These are phyloP conservation scores for Quercus alba DNA, from an alignment of 306 rosid species.

Conservation along the genomic window DNA sequence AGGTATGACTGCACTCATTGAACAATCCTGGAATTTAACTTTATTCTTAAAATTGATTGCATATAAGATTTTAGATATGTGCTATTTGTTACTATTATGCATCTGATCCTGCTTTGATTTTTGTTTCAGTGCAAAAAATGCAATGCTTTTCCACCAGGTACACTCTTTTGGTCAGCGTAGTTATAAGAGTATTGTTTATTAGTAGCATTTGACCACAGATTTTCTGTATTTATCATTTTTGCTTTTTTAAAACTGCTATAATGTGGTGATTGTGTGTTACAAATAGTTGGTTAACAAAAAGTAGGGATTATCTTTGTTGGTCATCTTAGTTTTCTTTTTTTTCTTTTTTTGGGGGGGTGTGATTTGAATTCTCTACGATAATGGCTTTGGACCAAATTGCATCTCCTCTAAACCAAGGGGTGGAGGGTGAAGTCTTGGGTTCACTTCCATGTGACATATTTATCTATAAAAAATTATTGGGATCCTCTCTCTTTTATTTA, in stretches of 20 bases:
- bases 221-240: background rate
- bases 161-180: background rate
- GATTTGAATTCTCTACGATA: no score
- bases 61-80: background rate
- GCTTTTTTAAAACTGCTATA: background rate
- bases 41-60: conserved; percentile 13
- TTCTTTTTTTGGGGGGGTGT: no score
- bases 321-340: background rate
- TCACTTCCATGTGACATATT: no score
- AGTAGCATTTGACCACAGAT: background rate
- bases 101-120: conserved; percentile 35
- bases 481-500: no score
- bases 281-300: background rate
- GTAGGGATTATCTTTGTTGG: background rate
- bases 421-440: background rate
- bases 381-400: background rate
- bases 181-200: background rate
- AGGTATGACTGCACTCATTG: conserved; percentile 43
- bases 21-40: background rate
- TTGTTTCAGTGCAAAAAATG: conserved; percentile 90
- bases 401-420: background rate
- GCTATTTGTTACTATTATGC: conserved; percentile 7
- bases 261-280: background rate
- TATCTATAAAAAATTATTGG: background rate
- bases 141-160: conserved; percentile 87